phyloP scores from a whole-genome alignment of 2,329 filamentous ascomycete genomes.

The Fusarium luffae region DNA sequence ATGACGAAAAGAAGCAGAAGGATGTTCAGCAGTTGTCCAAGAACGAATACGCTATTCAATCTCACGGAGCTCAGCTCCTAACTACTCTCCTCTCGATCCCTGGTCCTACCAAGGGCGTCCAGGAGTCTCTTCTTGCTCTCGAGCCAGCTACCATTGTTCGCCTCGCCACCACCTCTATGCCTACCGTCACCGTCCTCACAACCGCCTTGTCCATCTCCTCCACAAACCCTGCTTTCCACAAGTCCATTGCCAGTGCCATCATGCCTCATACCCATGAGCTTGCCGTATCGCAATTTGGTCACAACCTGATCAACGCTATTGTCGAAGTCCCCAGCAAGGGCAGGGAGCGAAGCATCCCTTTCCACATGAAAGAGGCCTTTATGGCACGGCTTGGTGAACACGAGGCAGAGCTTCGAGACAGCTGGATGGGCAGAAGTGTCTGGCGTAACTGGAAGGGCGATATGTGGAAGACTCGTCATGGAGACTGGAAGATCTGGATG shows the following conservation, averaged over 20 bases:
- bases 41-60: slow-evolving; percentile 67
- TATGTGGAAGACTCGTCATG: slow-evolving; percentile 63
- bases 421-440: slow-evolving; percentile 65
- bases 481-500: slow-evolving; percentile 68
- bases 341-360: slow-evolving; percentile 61
- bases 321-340: slow-evolving; percentile 62
- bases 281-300: slow-evolving; percentile 62
- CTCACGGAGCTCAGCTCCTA: slow-evolving; percentile 84
- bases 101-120: slow-evolving; percentile 77
- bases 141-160: slow-evolving; percentile 65
- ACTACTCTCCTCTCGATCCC: slow-evolving; percentile 81
- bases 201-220: slow-evolving; percentile 61
- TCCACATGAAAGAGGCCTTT: slow-evolving; percentile 68
- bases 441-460: slow-evolving; percentile 70
- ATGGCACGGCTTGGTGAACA: slow-evolving; percentile 60
- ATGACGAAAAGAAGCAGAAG: slow-evolving; percentile 52
- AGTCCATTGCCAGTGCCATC: slow-evolving; percentile 62
- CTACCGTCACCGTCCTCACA: slow-evolving; percentile 62
- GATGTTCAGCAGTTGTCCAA: slow-evolving; percentile 55
- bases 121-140: slow-evolving; percentile 74
- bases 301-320: slow-evolving; percentile 63
- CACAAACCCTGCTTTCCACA: slow-evolving; percentile 65
- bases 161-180: slow-evolving; percentile 69
- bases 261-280: slow-evolving; percentile 59
- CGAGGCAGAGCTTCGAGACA: slow-evolving; percentile 63